Conservation (phyloP, 139 green algal genomes). For the Chlorella sp. region DNA sequence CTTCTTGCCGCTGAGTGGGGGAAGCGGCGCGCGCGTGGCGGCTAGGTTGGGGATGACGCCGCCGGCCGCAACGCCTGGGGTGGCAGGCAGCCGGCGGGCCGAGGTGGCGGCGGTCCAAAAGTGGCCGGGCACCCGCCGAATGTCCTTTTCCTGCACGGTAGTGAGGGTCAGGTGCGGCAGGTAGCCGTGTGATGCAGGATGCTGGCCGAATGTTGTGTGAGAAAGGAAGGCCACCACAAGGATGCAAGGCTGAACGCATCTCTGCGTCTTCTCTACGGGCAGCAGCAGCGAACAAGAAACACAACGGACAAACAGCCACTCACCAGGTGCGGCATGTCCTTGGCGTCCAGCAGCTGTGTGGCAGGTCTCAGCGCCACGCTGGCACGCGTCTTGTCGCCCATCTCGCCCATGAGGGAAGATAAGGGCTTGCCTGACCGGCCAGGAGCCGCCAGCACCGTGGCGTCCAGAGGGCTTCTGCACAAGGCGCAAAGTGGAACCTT, state of each 20-base stretch:
- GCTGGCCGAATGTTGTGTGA: too few relatives aligned
- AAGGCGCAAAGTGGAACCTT: too few relatives aligned
- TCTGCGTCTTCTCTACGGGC: too few relatives aligned
- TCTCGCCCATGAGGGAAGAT: conserved; percentile 32
- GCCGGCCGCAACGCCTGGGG: not conserved
- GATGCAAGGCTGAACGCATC: too few relatives aligned
- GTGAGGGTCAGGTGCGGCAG: too few relatives aligned
- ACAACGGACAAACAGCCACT: too few relatives aligned
- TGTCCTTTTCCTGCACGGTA: conserved; percentile 27
- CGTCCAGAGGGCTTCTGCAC: not conserved
- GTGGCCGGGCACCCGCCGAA: conserved; percentile 24
- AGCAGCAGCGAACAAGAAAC: too few relatives aligned
- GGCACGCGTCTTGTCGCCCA: conserved; percentile 23
- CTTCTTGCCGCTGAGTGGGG: too few relatives aligned
- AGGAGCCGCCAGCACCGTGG: not conserved
- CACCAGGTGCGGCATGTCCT: conserved; percentile 45
- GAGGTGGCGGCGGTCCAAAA: conserved; percentile 32
- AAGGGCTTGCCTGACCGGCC: conserved; percentile 14
- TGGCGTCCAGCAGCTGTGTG: conserved; percentile 40
- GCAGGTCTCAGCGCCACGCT: not conserved
- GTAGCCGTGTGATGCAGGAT: too few relatives aligned
- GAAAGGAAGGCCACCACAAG: too few relatives aligned
- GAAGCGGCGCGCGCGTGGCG: conserved; percentile 1
- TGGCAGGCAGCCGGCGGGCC: not conserved
- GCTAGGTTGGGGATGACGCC: conserved; percentile 15